Evolutionary conservation across 345 rosid species (phyloP).

Genomic region (Reutealis trisperma): DNA sequence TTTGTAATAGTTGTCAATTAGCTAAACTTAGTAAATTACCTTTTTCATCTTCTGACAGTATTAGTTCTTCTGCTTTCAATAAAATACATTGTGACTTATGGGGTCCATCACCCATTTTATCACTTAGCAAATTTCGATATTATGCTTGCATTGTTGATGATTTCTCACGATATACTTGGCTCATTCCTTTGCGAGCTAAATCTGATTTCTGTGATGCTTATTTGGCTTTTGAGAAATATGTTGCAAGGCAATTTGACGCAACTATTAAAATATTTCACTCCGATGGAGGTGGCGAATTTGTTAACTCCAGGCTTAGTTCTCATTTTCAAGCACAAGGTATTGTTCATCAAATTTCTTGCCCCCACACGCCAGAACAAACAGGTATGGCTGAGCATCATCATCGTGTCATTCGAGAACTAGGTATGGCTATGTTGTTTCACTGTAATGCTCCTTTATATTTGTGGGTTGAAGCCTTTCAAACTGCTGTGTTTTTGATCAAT

Average conservation of each 20-base stretch:
- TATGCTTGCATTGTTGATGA: background rate
- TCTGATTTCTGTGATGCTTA: background rate
- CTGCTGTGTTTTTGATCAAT: background rate
- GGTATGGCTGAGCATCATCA: background rate
- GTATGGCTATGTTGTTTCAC: background rate
- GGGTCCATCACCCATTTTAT: background rate
- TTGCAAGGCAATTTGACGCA: background rate
- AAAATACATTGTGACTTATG: constrained; percentile 3
- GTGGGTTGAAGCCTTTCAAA: background rate
- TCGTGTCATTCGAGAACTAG: background rate
- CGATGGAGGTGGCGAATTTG: background rate
- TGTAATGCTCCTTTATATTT: background rate
- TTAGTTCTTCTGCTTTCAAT: background rate
- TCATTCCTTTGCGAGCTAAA: background rate
- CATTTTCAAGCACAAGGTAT: background rate
- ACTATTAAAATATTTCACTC: background rate
- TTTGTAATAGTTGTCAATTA: no score
- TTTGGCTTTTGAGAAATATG: background rate
- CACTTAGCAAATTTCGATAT: background rate
- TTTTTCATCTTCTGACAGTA: no score
- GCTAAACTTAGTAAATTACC: no score
- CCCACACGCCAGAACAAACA: background rate
- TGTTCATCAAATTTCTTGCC: background rate
- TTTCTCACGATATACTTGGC: background rate
- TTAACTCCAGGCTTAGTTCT: background rate